Evolutionary conservation across 306 rosid genomes (phyloP), one percentile per base, ranked within the genome.

Genomic region (Gynostemma pentaphyllum): DNA sequence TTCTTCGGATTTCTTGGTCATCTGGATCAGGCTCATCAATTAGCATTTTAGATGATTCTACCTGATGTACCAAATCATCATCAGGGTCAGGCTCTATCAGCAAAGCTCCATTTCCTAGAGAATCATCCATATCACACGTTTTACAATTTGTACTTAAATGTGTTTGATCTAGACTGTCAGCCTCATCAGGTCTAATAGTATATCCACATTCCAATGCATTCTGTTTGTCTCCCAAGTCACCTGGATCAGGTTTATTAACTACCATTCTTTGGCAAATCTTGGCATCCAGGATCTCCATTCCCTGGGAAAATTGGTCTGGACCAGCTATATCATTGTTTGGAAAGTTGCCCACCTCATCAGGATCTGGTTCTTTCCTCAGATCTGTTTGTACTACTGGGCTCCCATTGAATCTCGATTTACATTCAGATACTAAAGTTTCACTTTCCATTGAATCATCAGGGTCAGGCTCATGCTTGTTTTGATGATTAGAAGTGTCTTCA

Each of bases 21-120:
- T 92, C 90, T 5, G 96, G 90, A 79, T 88, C 87, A 13, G 88
- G 94, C 68, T 88, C 96, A 52, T 71, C 81, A 30, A 75, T 72
- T 74, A 73, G 85, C 81, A 74, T 66, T 21, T 76, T 67, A 59
- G 83, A 78, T 23, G 52, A 62, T 26, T 70, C 77, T 34, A 72
- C 76, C 52, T 78, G 70, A 47, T 70, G 66, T 68, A 51, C 75
- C 49, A 56, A 51, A 50, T 51, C 70, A 52, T 78, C 85, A 75
- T 75, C 76, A 14, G 84, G 88, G 74, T 75, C 82, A 52, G 84
- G 84, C 74, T 81, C 83, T 36, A 67, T 60, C 64, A 7, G 73
- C 57, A 71, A 52, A 53, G 47, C 65, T 28, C 60, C 75, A 64
- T 75, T 67, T 69, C 67, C 69, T 54, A 30, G 54, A 74, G 72